phyloP scores from a whole-genome alignment of 495 filamentous ascomycete species.

The Cenococcum geophilum region DNA sequence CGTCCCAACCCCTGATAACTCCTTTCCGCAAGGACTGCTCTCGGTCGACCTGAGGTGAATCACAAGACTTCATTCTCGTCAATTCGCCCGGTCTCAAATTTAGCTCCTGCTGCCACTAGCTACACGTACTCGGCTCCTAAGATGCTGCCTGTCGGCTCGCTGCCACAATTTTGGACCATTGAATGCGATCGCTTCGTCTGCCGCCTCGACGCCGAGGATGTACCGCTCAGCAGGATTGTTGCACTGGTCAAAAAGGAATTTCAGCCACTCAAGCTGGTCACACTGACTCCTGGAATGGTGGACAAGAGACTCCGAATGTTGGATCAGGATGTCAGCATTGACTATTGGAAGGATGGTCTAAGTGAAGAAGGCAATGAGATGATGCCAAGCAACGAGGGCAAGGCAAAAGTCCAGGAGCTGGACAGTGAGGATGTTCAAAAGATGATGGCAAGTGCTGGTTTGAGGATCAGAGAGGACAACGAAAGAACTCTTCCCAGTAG shows the following conservation, averaged over 20 bases:
- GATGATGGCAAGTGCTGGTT: neutral
- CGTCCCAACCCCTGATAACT: neutral
- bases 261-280: neutral
- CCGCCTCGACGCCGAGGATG: neutral
- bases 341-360: conserved; percentile 3
- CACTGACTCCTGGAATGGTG: neutral
- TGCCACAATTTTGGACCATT: neutral
- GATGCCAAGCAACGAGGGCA: neutral
- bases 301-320: conserved; percentile 3
- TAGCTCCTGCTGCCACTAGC: neutral
- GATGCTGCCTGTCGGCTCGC: neutral
- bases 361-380: neutral
- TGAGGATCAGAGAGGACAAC: neutral
- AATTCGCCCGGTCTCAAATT: neutral
- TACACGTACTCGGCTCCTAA: neutral
- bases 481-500: neutral
- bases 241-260: neutral
- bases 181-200: neutral
- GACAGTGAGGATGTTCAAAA: neutral
- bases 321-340: neutral
- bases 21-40: neutral
- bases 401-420: neutral
- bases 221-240: neutral
- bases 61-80: neutral
- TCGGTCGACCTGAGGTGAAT: neutral